Evolutionary conservation across 163 green algal species (phyloP), one percentile per base, ranked within the genome.

Genomic region (Volvox carteri): DNA sequence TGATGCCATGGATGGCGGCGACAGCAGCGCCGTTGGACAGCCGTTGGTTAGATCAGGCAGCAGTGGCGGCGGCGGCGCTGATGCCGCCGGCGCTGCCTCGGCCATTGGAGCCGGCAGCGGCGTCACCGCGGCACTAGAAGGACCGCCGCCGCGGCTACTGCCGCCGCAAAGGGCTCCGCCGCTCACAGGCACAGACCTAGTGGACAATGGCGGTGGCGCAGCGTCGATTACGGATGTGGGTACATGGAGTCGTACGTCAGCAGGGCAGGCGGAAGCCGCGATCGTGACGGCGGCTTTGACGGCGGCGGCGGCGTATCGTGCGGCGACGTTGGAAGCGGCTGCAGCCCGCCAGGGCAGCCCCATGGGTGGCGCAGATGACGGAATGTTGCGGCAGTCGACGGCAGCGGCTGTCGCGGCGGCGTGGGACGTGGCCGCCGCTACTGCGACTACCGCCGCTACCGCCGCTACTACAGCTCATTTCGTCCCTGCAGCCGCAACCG

Each of bases 211-310:
- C n/a, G n/a, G n/a, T n/a, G n/a, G n/a, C n/a, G n/a, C 54, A 65
- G 54, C 54, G 19, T 19, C 4, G 28, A 65, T 4, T 76, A 52
- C 67, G 33, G 33, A 52, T 76, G 37, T n/a, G n/a, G 33, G 35
- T 23, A 35, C 5, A 65, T 4, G 54, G 8, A 23, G 54, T n/a
- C 8, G 54, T 23, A 65, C 14, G 67, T 25, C 58, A 30, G 37
- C 39, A 30, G 9, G 1, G 39, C 42, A 33, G 19, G 37, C 21
- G 18, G 73, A 80, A 23, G 42, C 44, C 16, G 73, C 28, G 25
- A 72, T 85, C 18, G 78, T 85, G 56, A 56, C 54, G 19, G 78
- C 78, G 56, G 78, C 78, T n/a, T 28, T 85, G 8, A 60, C 50
- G 23, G 78, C 78, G 37, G 78, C 78, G 37, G 78, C 78, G 23